A percentile compares a stretch with the other conserved stretches of the same genome.
phyloP scores from a whole-genome alignment of 495 filamentous ascomycete species.

The Emericellopsis terricola region DNA sequence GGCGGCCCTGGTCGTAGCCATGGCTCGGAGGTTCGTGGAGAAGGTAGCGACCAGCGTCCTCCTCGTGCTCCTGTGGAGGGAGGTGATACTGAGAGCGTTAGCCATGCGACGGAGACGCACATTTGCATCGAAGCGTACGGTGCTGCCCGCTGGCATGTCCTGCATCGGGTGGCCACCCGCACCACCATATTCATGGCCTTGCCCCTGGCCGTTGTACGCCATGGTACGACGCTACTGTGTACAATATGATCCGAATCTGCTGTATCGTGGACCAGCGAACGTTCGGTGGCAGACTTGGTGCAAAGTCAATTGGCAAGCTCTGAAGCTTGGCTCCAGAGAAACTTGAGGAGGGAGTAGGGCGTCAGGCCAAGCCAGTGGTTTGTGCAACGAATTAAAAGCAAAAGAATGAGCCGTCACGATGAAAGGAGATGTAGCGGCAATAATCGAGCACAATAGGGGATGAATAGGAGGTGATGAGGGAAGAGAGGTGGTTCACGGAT shows the following conservation, averaged over 20 bases:
- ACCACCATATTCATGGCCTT: slow-evolving; percentile 32
- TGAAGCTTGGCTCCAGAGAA: too few relatives aligned
- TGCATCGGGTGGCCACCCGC: slow-evolving; percentile 44
- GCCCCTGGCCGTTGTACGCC: slow-evolving; percentile 24
- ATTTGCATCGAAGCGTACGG: slow-evolving; percentile 27
- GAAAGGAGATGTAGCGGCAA: slow-evolving; percentile 7
- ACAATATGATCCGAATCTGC: slow-evolving; percentile 1
- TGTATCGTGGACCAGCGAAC: too few relatives aligned
- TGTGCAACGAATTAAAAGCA: slow-evolving; percentile 3
- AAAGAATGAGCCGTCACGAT: slow-evolving; percentile 6
- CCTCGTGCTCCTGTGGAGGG: slow-evolving; percentile 41
- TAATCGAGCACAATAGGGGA: background rate
- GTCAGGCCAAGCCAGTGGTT: too few relatives aligned
- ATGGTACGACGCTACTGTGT: slow-evolving; percentile 16
- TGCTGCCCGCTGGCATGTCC: slow-evolving; percentile 41
- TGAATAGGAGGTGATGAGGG: background rate
- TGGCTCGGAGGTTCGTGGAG: slow-evolving; percentile 44
- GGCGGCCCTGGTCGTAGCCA: slow-evolving; percentile 46
- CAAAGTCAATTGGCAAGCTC: too few relatives aligned
- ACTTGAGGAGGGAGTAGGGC: too few relatives aligned
- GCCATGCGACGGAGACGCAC: background rate
- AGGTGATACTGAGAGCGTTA: slow-evolving; percentile 27
- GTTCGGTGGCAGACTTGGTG: too few relatives aligned
- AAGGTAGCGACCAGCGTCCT: slow-evolving; percentile 59
- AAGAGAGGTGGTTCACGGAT: background rate